Evolutionary conservation across 768 basidiomycete genomes (phyloP).

Genomic region (Galerina marginata): DNA sequence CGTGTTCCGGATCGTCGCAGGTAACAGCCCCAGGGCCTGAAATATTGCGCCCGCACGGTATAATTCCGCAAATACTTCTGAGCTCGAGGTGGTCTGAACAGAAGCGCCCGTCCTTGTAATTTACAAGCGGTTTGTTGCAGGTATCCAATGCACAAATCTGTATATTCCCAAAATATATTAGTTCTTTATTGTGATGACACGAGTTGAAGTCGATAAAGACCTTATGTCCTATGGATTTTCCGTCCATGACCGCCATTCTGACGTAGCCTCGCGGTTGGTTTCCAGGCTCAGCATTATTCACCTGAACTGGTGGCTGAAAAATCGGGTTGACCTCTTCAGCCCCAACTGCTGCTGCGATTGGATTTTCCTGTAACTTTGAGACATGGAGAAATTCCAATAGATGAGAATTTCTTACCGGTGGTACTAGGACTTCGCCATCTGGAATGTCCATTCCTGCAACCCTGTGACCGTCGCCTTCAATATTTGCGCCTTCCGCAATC

Average conservation of each 20-base stretch:
- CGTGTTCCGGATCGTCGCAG: background rate
- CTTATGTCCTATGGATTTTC: constrained; percentile 31
- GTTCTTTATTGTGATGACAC: too few species aligned
- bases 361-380: background rate
- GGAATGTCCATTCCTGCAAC: background rate
- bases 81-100: constrained; percentile 27
- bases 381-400: background rate
- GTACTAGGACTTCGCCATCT: too few species aligned
- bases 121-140: constrained; percentile 26
- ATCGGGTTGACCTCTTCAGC: background rate
- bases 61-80: background rate
- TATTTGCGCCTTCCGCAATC: constrained; percentile 9
- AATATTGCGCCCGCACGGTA: background rate
- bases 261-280: constrained; percentile 22
- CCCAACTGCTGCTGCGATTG: background rate
- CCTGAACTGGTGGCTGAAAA: background rate
- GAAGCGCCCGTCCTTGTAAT: constrained; percentile 37
- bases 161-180: too few species aligned
- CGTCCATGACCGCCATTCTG: constrained; percentile 39
- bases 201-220: background rate
- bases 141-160: constrained; percentile 28
- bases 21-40: too few species aligned
- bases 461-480: background rate
- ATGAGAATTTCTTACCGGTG: background rate
- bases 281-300: background rate